phyloP scores from a whole-genome alignment of 108 stramenopile species.

The Nitzschia inconspicua region DNA sequence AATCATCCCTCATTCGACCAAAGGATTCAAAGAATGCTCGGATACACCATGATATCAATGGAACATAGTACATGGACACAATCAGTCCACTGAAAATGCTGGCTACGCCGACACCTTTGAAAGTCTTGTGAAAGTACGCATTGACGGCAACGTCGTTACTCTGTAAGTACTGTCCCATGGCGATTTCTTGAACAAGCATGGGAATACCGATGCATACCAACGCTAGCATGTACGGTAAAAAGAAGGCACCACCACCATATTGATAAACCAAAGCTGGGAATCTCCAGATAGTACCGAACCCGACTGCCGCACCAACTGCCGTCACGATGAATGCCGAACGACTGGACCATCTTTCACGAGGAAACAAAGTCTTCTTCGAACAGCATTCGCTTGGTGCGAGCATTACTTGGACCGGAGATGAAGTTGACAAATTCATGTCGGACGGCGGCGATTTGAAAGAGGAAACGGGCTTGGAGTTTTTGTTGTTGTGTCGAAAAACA shows the following conservation, averaged over 20 bases:
- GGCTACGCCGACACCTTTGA: conserved; percentile 43
- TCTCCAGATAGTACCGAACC: conserved; percentile 67
- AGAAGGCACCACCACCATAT: conserved; percentile 63
- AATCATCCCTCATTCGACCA: conserved; percentile 16
- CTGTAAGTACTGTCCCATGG: conserved; percentile 42
- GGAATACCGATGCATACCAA: conserved; percentile 60
- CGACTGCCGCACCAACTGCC: conserved; percentile 45
- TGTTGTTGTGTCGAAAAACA: no score
- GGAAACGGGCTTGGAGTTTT: no score
- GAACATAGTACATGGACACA: conserved; percentile 45
- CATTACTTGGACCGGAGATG: no score
- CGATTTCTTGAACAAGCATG: conserved; percentile 44
- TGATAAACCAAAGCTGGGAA: conserved; percentile 47
- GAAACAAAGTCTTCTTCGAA: no score
- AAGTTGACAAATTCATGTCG: no score
- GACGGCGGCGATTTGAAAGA: no score
- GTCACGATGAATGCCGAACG: conserved; percentile 35
- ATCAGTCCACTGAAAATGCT: conserved; percentile 30
- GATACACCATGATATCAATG: conserved; percentile 40
- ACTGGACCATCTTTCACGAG: conserved; percentile 25
- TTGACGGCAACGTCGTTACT: conserved; percentile 31
- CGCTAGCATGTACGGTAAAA: conserved; percentile 49
- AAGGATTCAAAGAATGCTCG: conserved; percentile 41
- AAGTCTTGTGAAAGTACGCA: conserved; percentile 31
- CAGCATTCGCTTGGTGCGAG: no score